Evolutionary conservation across 306 rosid genomes (phyloP).

Genomic region (Begonia fuchsioides): DNA sequence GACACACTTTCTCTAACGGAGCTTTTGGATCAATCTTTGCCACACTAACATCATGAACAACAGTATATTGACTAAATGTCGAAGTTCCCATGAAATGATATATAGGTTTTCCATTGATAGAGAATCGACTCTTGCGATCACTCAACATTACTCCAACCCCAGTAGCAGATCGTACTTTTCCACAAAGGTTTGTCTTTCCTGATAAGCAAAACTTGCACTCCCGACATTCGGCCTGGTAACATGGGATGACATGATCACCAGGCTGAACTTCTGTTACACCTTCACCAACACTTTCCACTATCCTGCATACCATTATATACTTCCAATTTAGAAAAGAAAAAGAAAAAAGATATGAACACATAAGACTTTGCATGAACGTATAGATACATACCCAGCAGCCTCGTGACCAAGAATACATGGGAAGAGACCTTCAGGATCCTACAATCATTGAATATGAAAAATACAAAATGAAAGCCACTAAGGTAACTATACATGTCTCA

Average conservation of each 20-base stretch:
- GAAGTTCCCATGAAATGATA: conserved; percentile 95
- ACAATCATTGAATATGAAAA: conserved; percentile 4
- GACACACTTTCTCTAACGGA: conserved; percentile 86
- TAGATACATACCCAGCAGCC: conserved; percentile 42
- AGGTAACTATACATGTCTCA: no score
- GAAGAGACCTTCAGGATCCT: neutral
- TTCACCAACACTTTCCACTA: conserved; percentile 68
- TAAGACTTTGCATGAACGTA: conserved; percentile 2
- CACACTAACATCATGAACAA: conserved; percentile 90
- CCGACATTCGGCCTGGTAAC: conserved; percentile 89
- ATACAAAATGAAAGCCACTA: no score
- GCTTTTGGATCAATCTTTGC: conserved; percentile 79
- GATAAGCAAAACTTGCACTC: conserved; percentile 98
- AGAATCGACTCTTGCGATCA: conserved; percentile 74
- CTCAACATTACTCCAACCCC: conserved; percentile 92
- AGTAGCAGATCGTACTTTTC: conserved; percentile 78
- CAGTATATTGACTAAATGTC: conserved; percentile 91
- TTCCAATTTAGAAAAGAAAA: neutral
- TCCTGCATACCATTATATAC: conserved; percentile 2
- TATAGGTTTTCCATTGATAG: conserved; percentile 63
- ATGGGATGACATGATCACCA: conserved; percentile 81
- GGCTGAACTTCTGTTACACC: conserved; percentile 62
- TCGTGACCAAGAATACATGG: conserved; percentile 1
- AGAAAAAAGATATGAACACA: neutral
- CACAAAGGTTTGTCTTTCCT: conserved; percentile 92